Evolutionary conservation across 2,329 filamentous ascomycete species (phyloP).

Genomic region (Colletotrichum gigasporum): DNA sequence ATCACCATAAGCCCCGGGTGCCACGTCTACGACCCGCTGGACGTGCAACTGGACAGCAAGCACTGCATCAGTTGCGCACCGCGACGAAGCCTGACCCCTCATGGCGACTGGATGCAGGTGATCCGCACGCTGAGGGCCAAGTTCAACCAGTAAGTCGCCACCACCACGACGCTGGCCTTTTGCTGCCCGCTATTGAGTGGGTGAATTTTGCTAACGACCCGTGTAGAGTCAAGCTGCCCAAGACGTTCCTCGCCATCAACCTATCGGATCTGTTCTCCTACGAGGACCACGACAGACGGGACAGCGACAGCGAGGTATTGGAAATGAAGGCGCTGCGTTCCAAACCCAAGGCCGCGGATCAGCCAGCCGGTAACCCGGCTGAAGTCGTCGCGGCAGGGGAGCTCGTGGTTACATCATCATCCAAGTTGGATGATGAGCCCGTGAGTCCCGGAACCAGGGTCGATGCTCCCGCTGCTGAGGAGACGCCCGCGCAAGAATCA

Average conservation of each 20-base stretch:
- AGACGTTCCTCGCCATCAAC: conserved; percentile 73
- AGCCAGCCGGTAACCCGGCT: not conserved
- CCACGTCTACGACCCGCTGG: conserved; percentile 94
- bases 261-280: conserved; percentile 70
- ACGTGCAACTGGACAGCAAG: conserved; percentile 94
- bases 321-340: conserved; percentile 54
- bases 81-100: conserved; percentile 87
- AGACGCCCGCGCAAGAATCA: not conserved
- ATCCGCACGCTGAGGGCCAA: conserved; percentile 94
- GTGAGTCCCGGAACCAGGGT: conserved; percentile 7
- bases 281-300: conserved; percentile 63
- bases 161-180: not conserved
- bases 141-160: conserved; percentile 83
- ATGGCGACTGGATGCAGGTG: conserved; percentile 96
- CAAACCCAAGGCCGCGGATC: conserved; percentile 33
- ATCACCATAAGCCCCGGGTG: conserved; percentile 96
- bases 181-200: not conserved
- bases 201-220: conserved; percentile 3
- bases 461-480: not conserved
- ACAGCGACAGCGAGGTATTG: conserved; percentile 55
- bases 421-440: conserved; percentile 3
- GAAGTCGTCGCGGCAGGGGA: conserved; percentile 31
- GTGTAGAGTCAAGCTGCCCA: conserved; percentile 70
- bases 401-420: conserved; percentile 14
- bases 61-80: conserved; percentile 96